A percentile compares a stretch with the other conserved stretches of the same genome.
Evolutionary conservation across 352 stramenopile genomes (phyloP).

Genomic region (Thraustotheca clavata): DNA sequence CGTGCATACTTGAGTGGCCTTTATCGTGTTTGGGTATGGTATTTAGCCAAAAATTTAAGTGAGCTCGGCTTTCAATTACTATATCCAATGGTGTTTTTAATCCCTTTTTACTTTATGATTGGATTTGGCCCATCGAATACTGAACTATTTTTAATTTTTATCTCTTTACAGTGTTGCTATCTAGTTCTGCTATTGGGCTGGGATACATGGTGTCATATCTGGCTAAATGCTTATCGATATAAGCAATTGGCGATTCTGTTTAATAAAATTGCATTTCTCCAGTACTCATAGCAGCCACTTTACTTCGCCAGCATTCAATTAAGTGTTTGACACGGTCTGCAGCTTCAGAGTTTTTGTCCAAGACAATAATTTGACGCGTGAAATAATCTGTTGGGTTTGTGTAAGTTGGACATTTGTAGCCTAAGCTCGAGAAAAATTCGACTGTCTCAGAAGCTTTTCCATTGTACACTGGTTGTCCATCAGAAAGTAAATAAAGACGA

Average conservation of each 20-base stretch:
- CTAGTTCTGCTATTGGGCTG: constrained; percentile 31
- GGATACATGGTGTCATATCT: constrained; percentile 34
- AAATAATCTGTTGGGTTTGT: constrained; percentile 63
- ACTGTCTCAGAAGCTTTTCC: constrained; percentile 40
- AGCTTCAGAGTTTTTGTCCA: constrained; percentile 39
- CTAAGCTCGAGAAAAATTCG: constrained; percentile 44
- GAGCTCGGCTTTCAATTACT: constrained; percentile 41
- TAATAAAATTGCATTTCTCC: background rate
- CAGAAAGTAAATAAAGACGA: constrained; percentile 43
- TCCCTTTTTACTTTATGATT: constrained; percentile 34
- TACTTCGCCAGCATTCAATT: constrained; percentile 29
- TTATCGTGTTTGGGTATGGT: constrained; percentile 37
- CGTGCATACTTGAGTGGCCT: constrained; percentile 33
- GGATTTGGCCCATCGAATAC: constrained; percentile 30
- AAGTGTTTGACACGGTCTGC: constrained; percentile 27
- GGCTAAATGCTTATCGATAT: constrained; percentile 20
- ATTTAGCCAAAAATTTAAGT: constrained; percentile 40
- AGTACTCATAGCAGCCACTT: background rate
- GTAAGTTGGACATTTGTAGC: constrained; percentile 44
- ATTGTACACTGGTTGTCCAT: constrained; percentile 45
- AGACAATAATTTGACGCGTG: constrained; percentile 36
- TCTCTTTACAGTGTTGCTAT: constrained; percentile 33
- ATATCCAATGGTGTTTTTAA: constrained; percentile 34
- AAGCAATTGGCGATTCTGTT: constrained; percentile 16
- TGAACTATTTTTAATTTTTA: constrained; percentile 31